A percentile compares a stretch with the other conserved stretches of the same genome.
These are phyloP conservation scores for Crithidia acanthocephali DNA, from an alignment of 208 protist genomes.

Conservation along the genomic window DNA sequence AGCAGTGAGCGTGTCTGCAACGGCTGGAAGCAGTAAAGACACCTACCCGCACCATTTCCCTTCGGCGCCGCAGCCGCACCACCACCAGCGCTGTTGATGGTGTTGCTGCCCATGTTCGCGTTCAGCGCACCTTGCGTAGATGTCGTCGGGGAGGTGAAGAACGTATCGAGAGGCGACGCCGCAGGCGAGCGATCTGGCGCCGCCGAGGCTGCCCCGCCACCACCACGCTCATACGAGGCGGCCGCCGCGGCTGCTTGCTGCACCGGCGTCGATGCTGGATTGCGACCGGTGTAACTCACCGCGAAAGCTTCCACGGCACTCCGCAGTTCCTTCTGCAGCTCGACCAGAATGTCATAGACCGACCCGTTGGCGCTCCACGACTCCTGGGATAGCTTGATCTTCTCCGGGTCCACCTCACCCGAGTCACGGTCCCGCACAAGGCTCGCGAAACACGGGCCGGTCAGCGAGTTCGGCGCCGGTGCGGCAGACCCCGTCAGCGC, in stretches of 20 bases:
- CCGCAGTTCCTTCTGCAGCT: constrained; percentile 30
- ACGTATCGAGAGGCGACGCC: constrained; percentile 30
- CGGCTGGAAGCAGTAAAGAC: constrained; percentile 53
- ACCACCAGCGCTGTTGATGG: neutral
- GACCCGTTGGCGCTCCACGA: constrained; percentile 30
- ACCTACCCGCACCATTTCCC: constrained; percentile 24
- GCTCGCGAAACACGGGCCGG: constrained; percentile 28
- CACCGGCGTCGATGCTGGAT: neutral
- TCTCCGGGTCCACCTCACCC: constrained; percentile 26
- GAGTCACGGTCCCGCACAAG: constrained; percentile 25
- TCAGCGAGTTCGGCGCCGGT: constrained; percentile 5
- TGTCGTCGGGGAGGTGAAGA: constrained; percentile 19
- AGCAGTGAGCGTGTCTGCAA: constrained; percentile 40
- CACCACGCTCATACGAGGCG: neutral
- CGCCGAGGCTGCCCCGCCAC: neutral
- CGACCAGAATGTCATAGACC: constrained; percentile 38
- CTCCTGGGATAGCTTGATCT: constrained; percentile 27
- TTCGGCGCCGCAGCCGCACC: neutral
- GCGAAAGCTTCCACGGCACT: constrained; percentile 30
- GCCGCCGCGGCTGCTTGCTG: constrained; percentile 1
- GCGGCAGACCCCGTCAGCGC: constrained; percentile 1
- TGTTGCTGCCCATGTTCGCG: neutral
- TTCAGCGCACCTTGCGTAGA: neutral
- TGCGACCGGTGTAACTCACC: constrained; percentile 5
- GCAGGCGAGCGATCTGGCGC: neutral